phyloP scores from a whole-genome alignment of 345 rosid species.

The Eucalyptus sp. region DNA sequence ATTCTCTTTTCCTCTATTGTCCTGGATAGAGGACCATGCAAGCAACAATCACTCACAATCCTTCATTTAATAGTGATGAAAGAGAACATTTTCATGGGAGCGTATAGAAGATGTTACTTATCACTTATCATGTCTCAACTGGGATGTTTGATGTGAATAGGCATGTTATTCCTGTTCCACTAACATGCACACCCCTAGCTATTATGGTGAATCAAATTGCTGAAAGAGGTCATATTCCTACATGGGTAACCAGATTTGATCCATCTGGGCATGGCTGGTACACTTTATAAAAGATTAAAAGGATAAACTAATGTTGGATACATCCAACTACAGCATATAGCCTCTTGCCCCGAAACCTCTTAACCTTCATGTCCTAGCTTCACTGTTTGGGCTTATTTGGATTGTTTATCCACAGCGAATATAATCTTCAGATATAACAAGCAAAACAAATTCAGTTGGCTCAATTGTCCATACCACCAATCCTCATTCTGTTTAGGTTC shows the following conservation, averaged over 20 bases:
- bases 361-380: background rate
- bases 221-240: background rate
- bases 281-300: background rate
- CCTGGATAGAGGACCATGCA: background rate
- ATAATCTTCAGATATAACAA: background rate
- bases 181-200: background rate
- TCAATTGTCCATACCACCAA: background rate
- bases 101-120: background rate
- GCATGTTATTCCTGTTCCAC: background rate
- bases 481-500: background rate
- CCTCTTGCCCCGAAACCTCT: background rate
- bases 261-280: background rate
- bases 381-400: background rate
- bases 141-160: background rate
- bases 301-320: background rate
- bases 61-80: background rate
- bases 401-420: background rate
- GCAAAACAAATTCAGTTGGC: background rate
- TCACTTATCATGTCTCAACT: background rate
- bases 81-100: background rate
- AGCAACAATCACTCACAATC: background rate
- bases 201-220: background rate
- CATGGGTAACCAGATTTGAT: background rate
- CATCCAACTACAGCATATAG: background rate
- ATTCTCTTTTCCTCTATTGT: constrained; percentile 2